Base-by-base conservation (phyloP, 495 filamentous ascomycete species). In the Schizothecium vesticola region DNA sequence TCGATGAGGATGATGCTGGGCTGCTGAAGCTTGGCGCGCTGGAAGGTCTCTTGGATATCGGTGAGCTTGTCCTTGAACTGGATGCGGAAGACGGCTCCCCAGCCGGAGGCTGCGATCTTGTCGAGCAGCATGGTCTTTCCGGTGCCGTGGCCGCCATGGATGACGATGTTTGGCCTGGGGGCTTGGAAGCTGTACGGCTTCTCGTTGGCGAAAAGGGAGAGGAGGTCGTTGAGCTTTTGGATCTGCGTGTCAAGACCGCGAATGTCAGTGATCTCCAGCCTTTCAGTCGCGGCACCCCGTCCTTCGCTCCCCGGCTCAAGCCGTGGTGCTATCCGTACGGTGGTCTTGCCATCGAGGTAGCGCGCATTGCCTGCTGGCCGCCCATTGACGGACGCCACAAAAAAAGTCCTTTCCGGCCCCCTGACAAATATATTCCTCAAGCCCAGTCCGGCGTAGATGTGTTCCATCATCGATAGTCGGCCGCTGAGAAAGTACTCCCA, bases 1-100 rank as follows among this genome's bases (percentile, higher is more conserved):
- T 97, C 93, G 55, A 97, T 89, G 16, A 96, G 80, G 31, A 99
- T 84, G 6, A 95, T 85, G 70, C 92, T 92, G 1, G 95, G 93
- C 75, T 93, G 89, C 67, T 84, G 82, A 7, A 84, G 82, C 60
- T 80, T 79, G 11, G 95, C 94, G 67, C 90, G 87, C 56, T 87
- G 84, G 75, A 99, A 97, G 0, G 85, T 76, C 64, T 87, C 86
- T 61, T 88, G 83, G 33, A 97, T 80, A n/a, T 85, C 82, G 23
- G 85, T 72, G 11, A 87, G 76, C 64, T 86, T 86, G 64, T 87
- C 84, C 58, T 79, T 78, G 29, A 80, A 83, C 55, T 85, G 82
- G 43, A 96, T 82, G 26, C 79, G 82, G 62, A 89, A 84, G 7
- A 91, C 84, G 66, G 84, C 86, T 22, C 85, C 87, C 90, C 90